Conservation (phyloP, 2,329 filamentous ascomycete species). For the Cryphonectria radicalis region DNA sequence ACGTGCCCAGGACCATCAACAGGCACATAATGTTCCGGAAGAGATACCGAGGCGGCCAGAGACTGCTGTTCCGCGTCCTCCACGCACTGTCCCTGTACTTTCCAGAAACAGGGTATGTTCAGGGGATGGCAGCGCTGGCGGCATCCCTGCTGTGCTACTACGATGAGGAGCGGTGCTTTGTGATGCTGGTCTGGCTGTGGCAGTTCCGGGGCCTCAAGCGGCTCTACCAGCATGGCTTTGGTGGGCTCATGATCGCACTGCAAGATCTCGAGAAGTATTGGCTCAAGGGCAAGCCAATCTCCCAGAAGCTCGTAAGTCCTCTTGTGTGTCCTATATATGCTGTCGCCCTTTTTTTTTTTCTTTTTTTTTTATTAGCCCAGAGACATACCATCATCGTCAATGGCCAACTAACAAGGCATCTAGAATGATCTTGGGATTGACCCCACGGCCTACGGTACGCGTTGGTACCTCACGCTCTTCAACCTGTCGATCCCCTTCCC, state of each 20-base stretch:
- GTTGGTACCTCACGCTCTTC: constrained; percentile 97
- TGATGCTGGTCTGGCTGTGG: constrained; percentile 97
- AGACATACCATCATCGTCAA: no score
- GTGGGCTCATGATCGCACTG: constrained; percentile 83
- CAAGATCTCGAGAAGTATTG: constrained; percentile 84
- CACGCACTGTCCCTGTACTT: constrained; percentile 92
- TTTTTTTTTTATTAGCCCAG: not conserved
- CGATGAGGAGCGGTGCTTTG: constrained; percentile 90
- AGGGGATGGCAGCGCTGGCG: constrained; percentile 94
- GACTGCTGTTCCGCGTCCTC: constrained; percentile 87
- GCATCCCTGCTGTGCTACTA: constrained; percentile 96
- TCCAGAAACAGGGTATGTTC: constrained; percentile 90
- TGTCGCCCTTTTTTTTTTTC: not conserved
- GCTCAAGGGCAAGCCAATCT: constrained; percentile 79
- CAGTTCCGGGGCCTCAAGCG: constrained; percentile 82
- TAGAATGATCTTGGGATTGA: constrained; percentile 79
- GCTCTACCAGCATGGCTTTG: constrained; percentile 83
- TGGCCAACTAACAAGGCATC: constrained; percentile 27
- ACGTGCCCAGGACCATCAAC: constrained; percentile 93
- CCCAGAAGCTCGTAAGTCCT: constrained; percentile 72
- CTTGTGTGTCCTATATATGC: not conserved
- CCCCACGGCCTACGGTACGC: constrained; percentile 89
- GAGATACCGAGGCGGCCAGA: constrained; percentile 89
- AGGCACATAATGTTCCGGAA: constrained; percentile 96
- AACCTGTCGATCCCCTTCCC: constrained; percentile 95